phyloP scores from a whole-genome alignment of 768 basidiomycete genomes.

The Leucocoprinus birnbaumii region DNA sequence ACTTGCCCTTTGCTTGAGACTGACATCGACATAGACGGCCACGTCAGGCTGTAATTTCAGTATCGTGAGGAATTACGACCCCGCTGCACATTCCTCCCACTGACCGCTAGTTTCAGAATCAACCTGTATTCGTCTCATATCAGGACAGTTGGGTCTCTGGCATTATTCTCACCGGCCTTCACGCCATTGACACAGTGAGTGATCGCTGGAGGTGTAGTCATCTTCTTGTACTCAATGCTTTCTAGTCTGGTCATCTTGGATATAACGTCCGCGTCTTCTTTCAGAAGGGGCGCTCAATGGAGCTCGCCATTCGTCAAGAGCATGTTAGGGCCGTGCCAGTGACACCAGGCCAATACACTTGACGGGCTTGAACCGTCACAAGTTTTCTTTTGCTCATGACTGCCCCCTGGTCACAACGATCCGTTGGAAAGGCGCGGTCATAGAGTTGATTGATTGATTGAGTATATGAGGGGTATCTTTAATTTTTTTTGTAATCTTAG shows the following conservation, averaged over 20 bases:
- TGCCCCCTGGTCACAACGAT: too few relatives aligned
- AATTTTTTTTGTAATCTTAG: too few relatives aligned
- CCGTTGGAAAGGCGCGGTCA: too few relatives aligned
- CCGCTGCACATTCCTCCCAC: not conserved
- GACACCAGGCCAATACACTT: not conserved
- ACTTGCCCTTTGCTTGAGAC: too few relatives aligned
- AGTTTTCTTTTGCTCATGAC: too few relatives aligned
- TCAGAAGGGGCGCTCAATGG: not conserved
- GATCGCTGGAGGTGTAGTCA: not conserved
- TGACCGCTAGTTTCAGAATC: not conserved
- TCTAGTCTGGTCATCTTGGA: not conserved
- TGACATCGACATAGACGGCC: not conserved
- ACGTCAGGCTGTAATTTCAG: too few relatives aligned
- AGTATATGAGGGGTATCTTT: too few relatives aligned
- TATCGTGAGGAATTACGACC: not conserved
- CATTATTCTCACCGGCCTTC: not conserved
- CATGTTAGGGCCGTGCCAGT: not conserved
- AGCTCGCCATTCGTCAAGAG: not conserved
- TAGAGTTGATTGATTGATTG: too few relatives aligned
- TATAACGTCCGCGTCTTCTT: not conserved
- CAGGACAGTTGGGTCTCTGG: not conserved
- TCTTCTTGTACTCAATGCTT: not conserved
- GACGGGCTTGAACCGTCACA: not conserved
- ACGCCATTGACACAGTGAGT: not conserved
- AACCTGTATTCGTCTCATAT: not conserved